These are phyloP conservation scores for Arthrobotrys musiformis DNA, from an alignment of 2,329 filamentous ascomycete genomes.

Conservation along the genomic window DNA sequence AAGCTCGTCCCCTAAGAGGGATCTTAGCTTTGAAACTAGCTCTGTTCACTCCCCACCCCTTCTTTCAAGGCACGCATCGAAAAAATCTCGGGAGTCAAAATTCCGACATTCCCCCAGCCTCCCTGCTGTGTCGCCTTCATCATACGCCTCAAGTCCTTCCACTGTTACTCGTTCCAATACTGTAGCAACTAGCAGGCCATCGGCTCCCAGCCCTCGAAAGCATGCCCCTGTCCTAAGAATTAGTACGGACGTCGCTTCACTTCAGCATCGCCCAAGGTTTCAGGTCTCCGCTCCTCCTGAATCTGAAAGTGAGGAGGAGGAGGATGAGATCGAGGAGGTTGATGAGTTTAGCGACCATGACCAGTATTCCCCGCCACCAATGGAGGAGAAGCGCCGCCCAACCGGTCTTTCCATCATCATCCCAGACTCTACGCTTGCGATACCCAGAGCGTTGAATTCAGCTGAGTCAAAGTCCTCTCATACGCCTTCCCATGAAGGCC, in stretches of 20 bases:
- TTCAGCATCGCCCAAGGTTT: constrained; percentile 34
- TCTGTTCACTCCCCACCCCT: constrained; percentile 53
- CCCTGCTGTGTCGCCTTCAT: constrained; percentile 31
- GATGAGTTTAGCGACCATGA: constrained; percentile 53
- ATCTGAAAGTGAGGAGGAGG: constrained; percentile 18
- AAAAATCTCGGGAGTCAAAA: constrained; percentile 54
- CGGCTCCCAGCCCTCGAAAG: constrained; percentile 37
- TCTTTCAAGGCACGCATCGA: constrained; percentile 50
- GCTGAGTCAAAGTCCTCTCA: constrained; percentile 43
- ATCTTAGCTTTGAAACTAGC: constrained; percentile 50
- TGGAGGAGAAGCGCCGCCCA: constrained; percentile 51
- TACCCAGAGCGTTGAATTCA: constrained; percentile 42
- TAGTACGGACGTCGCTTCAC: constrained; percentile 50
- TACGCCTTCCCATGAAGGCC: constrained; percentile 29
- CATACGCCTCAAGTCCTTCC: constrained; percentile 47
- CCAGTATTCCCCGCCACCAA: constrained; percentile 25
- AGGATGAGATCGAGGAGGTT: constrained; percentile 50
- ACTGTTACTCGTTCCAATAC: constrained; percentile 52
- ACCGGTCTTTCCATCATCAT: constrained; percentile 52
- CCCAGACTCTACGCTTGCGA: constrained; percentile 35
- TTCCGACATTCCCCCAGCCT: constrained; percentile 50
- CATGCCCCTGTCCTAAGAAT: constrained; percentile 44
- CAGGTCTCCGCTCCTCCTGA: constrained; percentile 39
- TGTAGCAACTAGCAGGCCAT: constrained; percentile 45
- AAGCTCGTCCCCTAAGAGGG: constrained; percentile 44